These are phyloP conservation scores for Salvia miltiorrhiza DNA, from an alignment of 257 asterid species.

Conservation along the genomic window DNA sequence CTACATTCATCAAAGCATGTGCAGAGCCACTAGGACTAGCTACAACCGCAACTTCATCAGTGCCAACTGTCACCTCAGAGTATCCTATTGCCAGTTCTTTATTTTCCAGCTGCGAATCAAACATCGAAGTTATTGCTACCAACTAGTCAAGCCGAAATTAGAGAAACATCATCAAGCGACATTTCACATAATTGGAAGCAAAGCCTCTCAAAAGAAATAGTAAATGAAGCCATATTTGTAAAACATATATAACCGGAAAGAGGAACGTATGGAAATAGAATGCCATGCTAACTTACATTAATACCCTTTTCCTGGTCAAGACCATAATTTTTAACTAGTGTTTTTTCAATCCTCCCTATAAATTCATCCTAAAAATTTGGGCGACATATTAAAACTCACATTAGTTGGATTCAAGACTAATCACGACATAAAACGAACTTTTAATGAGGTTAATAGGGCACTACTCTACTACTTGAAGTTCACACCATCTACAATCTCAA, in stretches of 20 bases:
- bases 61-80: constrained; percentile 58
- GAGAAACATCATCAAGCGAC: neutral
- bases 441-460: neutral
- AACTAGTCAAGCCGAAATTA: neutral
- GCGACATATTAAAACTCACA: constrained; percentile 3
- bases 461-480: neutral
- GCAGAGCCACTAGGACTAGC: constrained; percentile 76
- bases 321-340: neutral
- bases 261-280: too few species aligned
- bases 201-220: neutral
- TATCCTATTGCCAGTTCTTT: constrained; percentile 45
- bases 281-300: too few species aligned
- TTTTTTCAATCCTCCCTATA: neutral
- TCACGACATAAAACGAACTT: neutral
- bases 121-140: neutral
- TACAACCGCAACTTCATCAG: constrained; percentile 81
- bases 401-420: neutral
- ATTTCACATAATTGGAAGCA: neutral
- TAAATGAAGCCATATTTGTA: neutral
- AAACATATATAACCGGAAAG: too few species aligned
- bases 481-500: neutral
- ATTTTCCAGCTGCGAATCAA: constrained; percentile 67
- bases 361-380: neutral
- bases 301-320: neutral
- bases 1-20: constrained; percentile 78